Conservation (phyloP, 805 yeast species). For the Starmerella vaccinii region DNA sequence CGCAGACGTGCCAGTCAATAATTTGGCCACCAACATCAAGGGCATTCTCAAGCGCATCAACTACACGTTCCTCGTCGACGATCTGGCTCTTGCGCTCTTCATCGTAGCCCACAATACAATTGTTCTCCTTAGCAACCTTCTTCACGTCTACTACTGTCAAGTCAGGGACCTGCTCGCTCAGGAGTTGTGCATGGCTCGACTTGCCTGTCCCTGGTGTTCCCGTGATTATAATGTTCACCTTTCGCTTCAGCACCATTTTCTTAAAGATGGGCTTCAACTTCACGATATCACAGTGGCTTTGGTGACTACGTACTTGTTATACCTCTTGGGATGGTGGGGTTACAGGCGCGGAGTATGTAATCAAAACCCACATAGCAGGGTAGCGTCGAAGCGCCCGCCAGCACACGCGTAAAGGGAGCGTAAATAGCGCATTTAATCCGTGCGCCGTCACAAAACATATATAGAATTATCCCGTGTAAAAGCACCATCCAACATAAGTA, state of each 20-base stretch:
- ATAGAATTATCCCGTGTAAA: no score
- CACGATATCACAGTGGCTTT: background rate
- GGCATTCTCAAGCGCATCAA: conserved; percentile 70
- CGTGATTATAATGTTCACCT: conserved; percentile 72
- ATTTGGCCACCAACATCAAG: conserved; percentile 78
- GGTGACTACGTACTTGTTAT: background rate
- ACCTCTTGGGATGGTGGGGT: background rate
- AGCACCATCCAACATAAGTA: no score
- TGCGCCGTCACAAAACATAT: background rate
- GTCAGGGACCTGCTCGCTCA: conserved; percentile 44
- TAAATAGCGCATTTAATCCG: background rate
- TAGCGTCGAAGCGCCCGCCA: background rate
- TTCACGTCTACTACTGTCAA: conserved; percentile 55
- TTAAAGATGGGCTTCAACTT: background rate
- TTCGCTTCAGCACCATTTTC: conserved; percentile 23
- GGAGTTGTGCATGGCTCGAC: conserved; percentile 58
- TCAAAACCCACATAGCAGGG: background rate
- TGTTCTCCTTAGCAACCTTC: conserved; percentile 67
- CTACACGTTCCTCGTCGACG: conserved; percentile 82
- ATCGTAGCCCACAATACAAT: conserved; percentile 76
- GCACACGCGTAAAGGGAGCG: background rate
- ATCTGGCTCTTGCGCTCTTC: conserved; percentile 73
- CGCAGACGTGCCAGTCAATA: conserved; percentile 97
- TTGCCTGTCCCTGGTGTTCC: conserved; percentile 95
- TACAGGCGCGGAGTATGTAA: background rate